Evolutionary conservation across 768 basidiomycete species (phyloP).

Genomic region (Lyophyllum semitale): DNA sequence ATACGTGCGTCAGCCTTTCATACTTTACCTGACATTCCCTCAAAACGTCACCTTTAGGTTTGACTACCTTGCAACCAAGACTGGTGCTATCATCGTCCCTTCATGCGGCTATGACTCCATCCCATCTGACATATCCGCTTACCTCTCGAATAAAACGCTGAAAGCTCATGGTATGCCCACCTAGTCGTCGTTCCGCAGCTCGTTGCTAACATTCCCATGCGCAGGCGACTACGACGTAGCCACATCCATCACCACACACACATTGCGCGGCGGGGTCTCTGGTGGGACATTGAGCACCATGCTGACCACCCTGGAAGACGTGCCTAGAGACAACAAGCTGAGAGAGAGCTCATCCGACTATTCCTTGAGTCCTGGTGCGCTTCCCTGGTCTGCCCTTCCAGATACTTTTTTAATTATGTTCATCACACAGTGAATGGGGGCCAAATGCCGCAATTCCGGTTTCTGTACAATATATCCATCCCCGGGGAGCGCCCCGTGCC

Average conservation of each 20-base stretch:
- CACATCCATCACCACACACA: constrained; percentile 57
- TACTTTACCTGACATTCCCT: neutral
- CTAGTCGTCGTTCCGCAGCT: neutral
- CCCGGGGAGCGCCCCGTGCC: constrained; percentile 32
- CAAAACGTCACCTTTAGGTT: constrained; percentile 44
- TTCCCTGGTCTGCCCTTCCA: neutral
- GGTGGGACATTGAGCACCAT: constrained; percentile 62
- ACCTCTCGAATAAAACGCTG: constrained; percentile 70
- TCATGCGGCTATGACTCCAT: constrained; percentile 78
- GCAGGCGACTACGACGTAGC: constrained; percentile 39
- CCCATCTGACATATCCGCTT: constrained; percentile 71
- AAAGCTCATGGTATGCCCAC: constrained; percentile 35
- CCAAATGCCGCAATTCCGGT: constrained; percentile 22
- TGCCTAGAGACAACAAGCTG: constrained; percentile 36
- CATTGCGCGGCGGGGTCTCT: constrained; percentile 50
- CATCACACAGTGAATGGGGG: constrained; percentile 7
- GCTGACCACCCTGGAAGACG: constrained; percentile 37
- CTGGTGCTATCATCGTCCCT: constrained; percentile 76
- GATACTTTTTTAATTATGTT: neutral
- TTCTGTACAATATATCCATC: constrained; percentile 39
- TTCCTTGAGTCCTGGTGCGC: constrained; percentile 44
- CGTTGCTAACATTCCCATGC: neutral
- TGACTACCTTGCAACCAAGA: constrained; percentile 71
- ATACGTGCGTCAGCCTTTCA: constrained; percentile 40
- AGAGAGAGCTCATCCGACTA: constrained; percentile 32